Evolutionary conservation across 805 yeast species (phyloP), one percentile per base, ranked within the genome.

Genomic region (Jamesozyma rosinii): DNA sequence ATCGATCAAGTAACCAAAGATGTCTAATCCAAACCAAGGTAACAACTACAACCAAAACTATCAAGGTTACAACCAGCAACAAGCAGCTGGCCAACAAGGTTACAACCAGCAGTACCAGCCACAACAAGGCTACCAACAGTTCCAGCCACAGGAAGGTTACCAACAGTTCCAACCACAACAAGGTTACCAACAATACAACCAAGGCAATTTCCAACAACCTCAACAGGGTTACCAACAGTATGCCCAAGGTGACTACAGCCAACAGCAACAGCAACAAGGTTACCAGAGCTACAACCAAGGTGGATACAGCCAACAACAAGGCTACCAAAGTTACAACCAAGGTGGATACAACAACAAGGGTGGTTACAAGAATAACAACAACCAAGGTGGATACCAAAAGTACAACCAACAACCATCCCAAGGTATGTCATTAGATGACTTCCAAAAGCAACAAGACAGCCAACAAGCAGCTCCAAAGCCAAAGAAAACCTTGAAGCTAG

Each of bases 401-500:
- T 36, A 53, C 42, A 46, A 48, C 35, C 42, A 17, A 33, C 44
- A 30, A 19, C 41, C 24, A 34, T 62, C 56, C 33, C 70, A 69
- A 54, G 81, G 79, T 48, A 79, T 85, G 86, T 75, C 89, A 33
- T 71, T 86, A 54, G 94, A 87, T 42, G 95, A 85, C 51, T 86
- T 78, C 67, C 81, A 83, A 59, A 81, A 81, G 59, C 74, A 78
- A 58, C 64, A 71, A 44, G 11, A 6, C 29, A n/a, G n/a, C n/a
- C 72, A 50, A 34, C 53, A 60, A 50, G 49, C 64, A 14, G 46
- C 67, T 55, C 64, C 75, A 42, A 74, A 75, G 59, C 81, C 83
- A 37, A 84, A 82, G 70, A 79, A 71, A 57, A 75, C 79, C 38
- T 71, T 83, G 63, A 81, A 81, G 60, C 70, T 83, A 60, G 79